These are phyloP conservation scores for Yueomyces sinensis DNA, from an alignment of 805 yeast species.

Conservation along the genomic window DNA sequence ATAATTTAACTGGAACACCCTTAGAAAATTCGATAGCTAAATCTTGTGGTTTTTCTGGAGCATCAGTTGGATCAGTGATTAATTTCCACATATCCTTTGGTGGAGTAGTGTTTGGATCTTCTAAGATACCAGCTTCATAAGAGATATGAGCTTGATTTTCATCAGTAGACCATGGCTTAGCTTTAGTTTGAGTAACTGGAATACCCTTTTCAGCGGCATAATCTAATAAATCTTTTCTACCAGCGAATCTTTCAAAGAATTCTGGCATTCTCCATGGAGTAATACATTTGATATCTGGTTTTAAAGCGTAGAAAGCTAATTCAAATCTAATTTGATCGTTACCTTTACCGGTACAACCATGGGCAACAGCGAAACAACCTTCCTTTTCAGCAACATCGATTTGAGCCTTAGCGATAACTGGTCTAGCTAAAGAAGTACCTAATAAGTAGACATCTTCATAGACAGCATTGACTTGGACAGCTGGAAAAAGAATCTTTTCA, in stretches of 20 bases:
- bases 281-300: constrained; percentile 92
- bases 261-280: constrained; percentile 99
- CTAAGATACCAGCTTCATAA: constrained; percentile 97
- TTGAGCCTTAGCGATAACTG: constrained; percentile 97
- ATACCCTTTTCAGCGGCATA: constrained; percentile 87
- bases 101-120: constrained; percentile 97
- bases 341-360: constrained; percentile 99
- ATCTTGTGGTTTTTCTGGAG: constrained; percentile 88
- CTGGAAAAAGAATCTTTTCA: constrained; percentile 84
- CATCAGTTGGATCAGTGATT: constrained; percentile 90
- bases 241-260: constrained; percentile 91
- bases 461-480: constrained; percentile 93
- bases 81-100: constrained; percentile 99
- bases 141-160: constrained; percentile 99
- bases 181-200: constrained; percentile 93
- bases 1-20: constrained; percentile 80
- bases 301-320: constrained; percentile 90
- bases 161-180: constrained; percentile 99
- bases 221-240: constrained; percentile 90
- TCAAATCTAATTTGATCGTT: constrained; percentile 99
- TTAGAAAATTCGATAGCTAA: constrained; percentile 68
- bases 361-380: constrained; percentile 97
- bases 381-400: constrained; percentile 92
- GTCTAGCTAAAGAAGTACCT: constrained; percentile 98
- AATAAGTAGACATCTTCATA: constrained; percentile 93